These are phyloP conservation scores for Kwoniella shandongensis DNA, from an alignment of 768 basidiomycete species.

Conservation along the genomic window DNA sequence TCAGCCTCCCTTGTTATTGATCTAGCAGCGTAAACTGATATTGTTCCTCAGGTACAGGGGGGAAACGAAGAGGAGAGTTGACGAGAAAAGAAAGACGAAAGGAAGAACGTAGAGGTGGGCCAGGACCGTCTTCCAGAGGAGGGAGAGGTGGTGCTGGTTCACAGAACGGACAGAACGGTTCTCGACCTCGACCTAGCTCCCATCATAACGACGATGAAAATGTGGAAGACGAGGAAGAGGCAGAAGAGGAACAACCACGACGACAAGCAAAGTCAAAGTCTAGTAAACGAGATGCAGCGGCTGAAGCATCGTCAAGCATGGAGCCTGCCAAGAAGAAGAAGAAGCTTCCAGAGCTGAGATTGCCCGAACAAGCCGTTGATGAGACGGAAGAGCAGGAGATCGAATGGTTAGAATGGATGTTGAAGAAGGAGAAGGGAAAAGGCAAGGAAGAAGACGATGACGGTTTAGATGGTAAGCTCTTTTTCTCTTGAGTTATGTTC, in stretches of 20 bases:
- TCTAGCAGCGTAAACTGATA: background rate
- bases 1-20: background rate
- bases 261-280: background rate
- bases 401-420: constrained; percentile 72
- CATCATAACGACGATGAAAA: background rate
- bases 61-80: constrained; percentile 11
- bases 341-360: constrained; percentile 31
- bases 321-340: constrained; percentile 31
- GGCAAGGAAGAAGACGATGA: constrained; percentile 61
- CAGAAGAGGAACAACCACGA: constrained; percentile 2
- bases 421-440: constrained; percentile 58
- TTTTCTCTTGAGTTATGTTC: background rate
- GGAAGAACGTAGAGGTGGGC: constrained; percentile 7
- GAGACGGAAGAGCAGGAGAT: constrained; percentile 81
- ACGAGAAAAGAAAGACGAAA: constrained; percentile 13
- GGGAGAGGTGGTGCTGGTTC: no score
- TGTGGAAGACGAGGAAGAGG: constrained; percentile 10
- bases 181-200: background rate
- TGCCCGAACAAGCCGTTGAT: constrained; percentile 17
- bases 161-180: background rate
- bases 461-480: constrained; percentile 71
- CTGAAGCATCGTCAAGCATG: background rate
- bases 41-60: constrained; percentile 4
- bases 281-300: background rate
- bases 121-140: no score